These are phyloP conservation scores for Ceriops decandra DNA, from an alignment of 345 rosid species.

Conservation along the genomic window DNA sequence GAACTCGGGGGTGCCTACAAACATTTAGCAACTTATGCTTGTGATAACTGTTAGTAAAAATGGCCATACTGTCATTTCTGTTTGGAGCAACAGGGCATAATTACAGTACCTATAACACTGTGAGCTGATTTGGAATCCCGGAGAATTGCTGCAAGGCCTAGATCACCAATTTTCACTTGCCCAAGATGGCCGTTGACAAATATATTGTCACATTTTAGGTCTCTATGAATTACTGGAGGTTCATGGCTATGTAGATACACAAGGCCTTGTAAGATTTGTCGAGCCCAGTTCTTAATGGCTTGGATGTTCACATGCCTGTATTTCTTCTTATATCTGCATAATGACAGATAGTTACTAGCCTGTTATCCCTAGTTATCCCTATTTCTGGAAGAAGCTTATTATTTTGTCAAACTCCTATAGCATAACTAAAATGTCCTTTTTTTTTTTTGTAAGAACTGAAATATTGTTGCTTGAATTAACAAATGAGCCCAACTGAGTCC, in stretches of 20 bases:
- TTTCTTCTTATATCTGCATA: constrained; percentile 47
- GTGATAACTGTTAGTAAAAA: too few relatives aligned
- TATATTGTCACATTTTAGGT: constrained; percentile 31
- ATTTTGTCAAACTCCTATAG: too few relatives aligned
- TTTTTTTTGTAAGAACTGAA: too few relatives aligned
- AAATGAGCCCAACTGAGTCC: too few relatives aligned
- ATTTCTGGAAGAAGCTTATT: too few relatives aligned
- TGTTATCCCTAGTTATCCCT: not conserved
- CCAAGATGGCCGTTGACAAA: constrained; percentile 39
- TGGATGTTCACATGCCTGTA: constrained; percentile 21
- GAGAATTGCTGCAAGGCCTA: constrained; percentile 31
- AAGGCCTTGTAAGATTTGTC: constrained; percentile 29
- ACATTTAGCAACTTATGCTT: too few relatives aligned
- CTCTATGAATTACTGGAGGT: constrained; percentile 35
- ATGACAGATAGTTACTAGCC: constrained; percentile 1
- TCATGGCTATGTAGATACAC: constrained; percentile 32
- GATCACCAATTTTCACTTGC: constrained; percentile 36
- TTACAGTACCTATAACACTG: constrained; percentile 28
- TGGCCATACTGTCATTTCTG: too few relatives aligned
- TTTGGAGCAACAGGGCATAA: not conserved
- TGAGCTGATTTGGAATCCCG: constrained; percentile 25
- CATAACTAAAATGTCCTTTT: too few relatives aligned
- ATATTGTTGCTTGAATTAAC: too few relatives aligned
- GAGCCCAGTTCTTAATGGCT: constrained; percentile 29
- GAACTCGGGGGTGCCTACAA: constrained; percentile 32